Evolutionary conservation across 2,329 filamentous ascomycete genomes (phyloP).

Genomic region (Calonectria pauciramosa): DNA sequence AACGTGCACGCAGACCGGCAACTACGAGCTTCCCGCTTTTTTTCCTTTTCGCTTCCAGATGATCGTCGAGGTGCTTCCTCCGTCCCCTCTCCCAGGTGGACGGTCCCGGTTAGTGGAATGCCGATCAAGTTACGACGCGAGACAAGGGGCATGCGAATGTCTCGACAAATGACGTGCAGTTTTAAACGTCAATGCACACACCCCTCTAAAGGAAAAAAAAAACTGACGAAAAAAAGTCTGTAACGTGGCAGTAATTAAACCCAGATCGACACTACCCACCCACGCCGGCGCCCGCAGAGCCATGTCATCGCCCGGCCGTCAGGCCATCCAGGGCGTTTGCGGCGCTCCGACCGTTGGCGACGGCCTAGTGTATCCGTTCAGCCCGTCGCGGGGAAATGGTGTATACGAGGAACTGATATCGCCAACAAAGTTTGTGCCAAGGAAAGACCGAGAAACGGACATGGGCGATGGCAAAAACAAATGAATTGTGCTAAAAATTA

Average conservation of each 20-base stretch:
- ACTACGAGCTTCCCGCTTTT: not conserved
- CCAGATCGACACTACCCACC: not conserved
- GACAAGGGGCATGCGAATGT: slow-evolving; percentile 6
- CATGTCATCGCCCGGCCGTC: not conserved
- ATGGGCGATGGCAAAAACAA: not conserved
- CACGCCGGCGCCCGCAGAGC: not conserved
- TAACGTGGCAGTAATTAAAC: slow-evolving; percentile 12
- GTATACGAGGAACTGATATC: not conserved
- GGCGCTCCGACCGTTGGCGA: not conserved
- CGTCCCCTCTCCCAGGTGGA: not conserved
- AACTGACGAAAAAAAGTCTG: not conserved
- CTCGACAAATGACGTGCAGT: slow-evolving; percentile 9
- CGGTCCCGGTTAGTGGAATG: not conserved
- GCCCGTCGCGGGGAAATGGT: slow-evolving; percentile 2
- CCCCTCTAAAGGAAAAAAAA: not conserved
- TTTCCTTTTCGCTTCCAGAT: not conserved
- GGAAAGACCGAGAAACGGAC: not conserved
- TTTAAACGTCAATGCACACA: not conserved
- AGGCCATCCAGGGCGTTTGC: not conserved
- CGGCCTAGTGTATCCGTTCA: not conserved
- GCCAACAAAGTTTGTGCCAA: not conserved
- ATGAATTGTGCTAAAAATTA: not conserved
- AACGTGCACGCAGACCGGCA: not conserved
- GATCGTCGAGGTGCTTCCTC: not conserved
- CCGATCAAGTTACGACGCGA: not conserved